These are phyloP conservation scores for Haplosporangium gracile DNA, from an alignment of 192 early-diverging fungal genomes.

Conservation along the genomic window DNA sequence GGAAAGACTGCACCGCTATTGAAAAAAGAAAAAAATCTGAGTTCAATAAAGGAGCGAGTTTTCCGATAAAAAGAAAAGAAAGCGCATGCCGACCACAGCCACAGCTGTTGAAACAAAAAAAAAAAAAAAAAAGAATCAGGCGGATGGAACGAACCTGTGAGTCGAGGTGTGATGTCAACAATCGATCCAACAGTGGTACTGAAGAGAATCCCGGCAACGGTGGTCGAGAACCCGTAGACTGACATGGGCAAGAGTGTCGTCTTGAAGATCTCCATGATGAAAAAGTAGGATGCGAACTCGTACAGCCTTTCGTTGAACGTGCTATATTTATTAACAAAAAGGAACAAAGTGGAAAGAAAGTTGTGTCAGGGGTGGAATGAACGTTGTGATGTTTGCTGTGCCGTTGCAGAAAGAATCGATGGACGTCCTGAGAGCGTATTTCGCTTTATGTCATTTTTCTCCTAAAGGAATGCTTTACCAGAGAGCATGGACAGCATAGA, in stretches of 20 bases:
- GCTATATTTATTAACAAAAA: neutral
- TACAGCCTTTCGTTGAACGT: conserved; percentile 52
- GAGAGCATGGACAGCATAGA: conserved; percentile 42
- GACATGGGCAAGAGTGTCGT: conserved; percentile 50
- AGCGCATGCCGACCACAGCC: too few species aligned
- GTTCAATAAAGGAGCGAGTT: neutral
- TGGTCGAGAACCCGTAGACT: conserved; percentile 53
- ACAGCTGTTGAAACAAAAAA: neutral
- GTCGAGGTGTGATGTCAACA: conserved; percentile 42
- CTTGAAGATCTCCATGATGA: conserved; percentile 56
- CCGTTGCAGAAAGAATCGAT: neutral
- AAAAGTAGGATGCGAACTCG: conserved; percentile 56
- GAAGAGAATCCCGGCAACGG: conserved; percentile 43
- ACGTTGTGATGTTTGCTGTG: neutral
- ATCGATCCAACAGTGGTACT: conserved; percentile 41
- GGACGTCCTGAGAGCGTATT: neutral
- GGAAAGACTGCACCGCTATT: conserved; percentile 33
- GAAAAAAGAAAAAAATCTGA: neutral
- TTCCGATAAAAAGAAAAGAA: neutral
- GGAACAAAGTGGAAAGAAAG: neutral
- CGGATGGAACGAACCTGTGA: conserved; percentile 13
- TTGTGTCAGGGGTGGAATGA: neutral
- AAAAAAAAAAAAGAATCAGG: neutral
- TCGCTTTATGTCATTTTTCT: neutral
- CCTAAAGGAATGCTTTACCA: conserved; percentile 13